phyloP scores from a whole-genome alignment of 2,329 filamentous ascomycete species.

The Monilinia laxa region DNA sequence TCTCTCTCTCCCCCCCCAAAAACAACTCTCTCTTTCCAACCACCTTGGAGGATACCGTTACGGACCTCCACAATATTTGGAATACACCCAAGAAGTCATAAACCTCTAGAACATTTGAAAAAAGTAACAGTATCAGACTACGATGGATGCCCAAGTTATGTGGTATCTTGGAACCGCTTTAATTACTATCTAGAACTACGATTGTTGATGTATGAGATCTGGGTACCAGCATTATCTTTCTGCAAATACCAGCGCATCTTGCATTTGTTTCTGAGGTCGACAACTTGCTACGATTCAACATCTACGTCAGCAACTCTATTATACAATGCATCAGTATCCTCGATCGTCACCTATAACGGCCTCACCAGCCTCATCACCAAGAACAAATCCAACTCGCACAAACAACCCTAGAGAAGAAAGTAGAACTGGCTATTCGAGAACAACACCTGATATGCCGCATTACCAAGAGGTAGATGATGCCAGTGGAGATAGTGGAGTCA shows the following conservation, averaged over 20 bases:
- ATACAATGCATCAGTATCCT: constrained; percentile 85
- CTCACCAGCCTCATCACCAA: constrained; percentile 70
- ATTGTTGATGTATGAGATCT: constrained; percentile 32
- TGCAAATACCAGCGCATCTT: constrained; percentile 29
- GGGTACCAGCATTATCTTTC: constrained; percentile 28
- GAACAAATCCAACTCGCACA: constrained; percentile 69
- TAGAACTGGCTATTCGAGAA: constrained; percentile 46
- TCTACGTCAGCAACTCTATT: constrained; percentile 25
- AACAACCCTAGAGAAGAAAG: constrained; percentile 73
- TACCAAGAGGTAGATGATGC: constrained; percentile 49
- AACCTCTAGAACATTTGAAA: constrained; percentile 8
- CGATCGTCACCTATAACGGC: constrained; percentile 70
- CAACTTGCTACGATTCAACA: constrained; percentile 31
- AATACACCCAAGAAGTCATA: not conserved
- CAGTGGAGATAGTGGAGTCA: constrained; percentile 46
- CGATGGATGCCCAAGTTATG: constrained; percentile 41
- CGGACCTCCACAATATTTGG: not conserved
- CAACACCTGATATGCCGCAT: constrained; percentile 50
- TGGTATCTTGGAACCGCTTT: constrained; percentile 36
- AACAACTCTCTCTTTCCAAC: constrained; percentile 2
- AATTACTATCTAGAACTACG: constrained; percentile 36
- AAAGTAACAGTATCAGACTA: constrained; percentile 28
- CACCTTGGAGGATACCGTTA: constrained; percentile 7
- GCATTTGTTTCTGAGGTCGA: constrained; percentile 27
- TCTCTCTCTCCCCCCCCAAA: too few relatives aligned